phyloP scores from a whole-genome alignment of 1,284 basidiomycete species.

The Trametes sp. region DNA sequence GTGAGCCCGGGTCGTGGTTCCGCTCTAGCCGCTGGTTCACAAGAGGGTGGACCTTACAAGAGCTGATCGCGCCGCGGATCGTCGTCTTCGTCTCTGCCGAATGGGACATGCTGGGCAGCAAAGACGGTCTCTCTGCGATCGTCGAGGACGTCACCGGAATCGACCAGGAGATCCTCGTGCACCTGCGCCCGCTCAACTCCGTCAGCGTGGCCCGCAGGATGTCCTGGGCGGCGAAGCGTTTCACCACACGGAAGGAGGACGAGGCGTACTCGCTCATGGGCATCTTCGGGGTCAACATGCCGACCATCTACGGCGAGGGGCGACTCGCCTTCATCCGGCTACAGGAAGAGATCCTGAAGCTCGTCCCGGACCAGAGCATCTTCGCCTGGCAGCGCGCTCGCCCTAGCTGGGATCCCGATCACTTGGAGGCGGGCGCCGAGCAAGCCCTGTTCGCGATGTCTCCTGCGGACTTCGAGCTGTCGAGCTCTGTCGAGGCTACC shows the following conservation, averaged over 20 bases:
- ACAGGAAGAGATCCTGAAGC: background rate
- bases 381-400: background rate
- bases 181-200: background rate
- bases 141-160: constrained; percentile 24
- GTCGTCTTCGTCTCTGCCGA: constrained; percentile 17
- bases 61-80: constrained; percentile 20
- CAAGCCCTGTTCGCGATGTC: background rate
- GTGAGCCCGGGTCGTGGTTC: background rate
- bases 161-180: constrained; percentile 16
- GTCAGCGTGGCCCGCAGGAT: constrained; percentile 7
- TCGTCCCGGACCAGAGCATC: background rate
- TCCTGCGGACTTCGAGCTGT: background rate
- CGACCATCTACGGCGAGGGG: background rate
- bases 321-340: background rate
- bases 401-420: background rate
- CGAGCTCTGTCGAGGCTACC: background rate
- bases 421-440: background rate
- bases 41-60: background rate
- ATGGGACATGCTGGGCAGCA: constrained; percentile 19
- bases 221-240: background rate
- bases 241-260: background rate
- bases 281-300: background rate
- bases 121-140: constrained; percentile 11
- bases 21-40: background rate
- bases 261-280: background rate